These are phyloP conservation scores for Hibiscus tridactylites DNA, from an alignment of 345 rosid species.

Conservation along the genomic window DNA sequence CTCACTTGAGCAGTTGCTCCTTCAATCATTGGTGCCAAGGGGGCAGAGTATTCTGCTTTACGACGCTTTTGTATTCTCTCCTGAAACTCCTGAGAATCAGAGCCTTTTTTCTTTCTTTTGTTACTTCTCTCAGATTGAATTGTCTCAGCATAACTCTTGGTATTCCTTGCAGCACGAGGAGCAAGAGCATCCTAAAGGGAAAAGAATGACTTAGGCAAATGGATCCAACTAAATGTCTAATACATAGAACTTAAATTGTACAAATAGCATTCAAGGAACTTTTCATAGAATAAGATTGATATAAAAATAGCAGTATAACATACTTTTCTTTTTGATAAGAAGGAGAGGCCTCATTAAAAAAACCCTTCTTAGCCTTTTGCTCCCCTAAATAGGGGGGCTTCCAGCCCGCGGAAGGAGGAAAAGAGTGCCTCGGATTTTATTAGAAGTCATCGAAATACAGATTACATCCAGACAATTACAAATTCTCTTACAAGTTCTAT, in stretches of 20 bases:
- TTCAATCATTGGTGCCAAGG: slow-evolving; percentile 62
- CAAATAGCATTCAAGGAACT: not conserved
- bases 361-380: no score
- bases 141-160: slow-evolving; percentile 84
- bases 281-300: not conserved
- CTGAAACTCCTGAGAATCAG: slow-evolving; percentile 53
- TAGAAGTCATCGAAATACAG: no score
- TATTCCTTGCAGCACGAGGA: slow-evolving; percentile 94
- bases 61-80: slow-evolving; percentile 73
- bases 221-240: not conserved
- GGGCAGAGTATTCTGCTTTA: slow-evolving; percentile 57
- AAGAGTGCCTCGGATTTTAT: no score
- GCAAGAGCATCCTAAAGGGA: slow-evolving; percentile 65
- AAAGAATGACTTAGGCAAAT: slow-evolving; percentile 3
- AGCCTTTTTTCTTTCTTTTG: slow-evolving; percentile 85
- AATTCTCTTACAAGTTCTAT: no score
- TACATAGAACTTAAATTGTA: not conserved
- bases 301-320: not conserved
- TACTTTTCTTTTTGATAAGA: slow-evolving; percentile 31
- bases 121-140: slow-evolving; percentile 54
- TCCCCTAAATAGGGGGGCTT: no score
- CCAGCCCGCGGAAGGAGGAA: no score
- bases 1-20: slow-evolving; percentile 93
- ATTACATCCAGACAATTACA: no score
- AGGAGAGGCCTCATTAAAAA: no score